Base-by-base conservation (phyloP, 2,329 filamentous ascomycete genomes). In the Kalmusia sp. region DNA sequence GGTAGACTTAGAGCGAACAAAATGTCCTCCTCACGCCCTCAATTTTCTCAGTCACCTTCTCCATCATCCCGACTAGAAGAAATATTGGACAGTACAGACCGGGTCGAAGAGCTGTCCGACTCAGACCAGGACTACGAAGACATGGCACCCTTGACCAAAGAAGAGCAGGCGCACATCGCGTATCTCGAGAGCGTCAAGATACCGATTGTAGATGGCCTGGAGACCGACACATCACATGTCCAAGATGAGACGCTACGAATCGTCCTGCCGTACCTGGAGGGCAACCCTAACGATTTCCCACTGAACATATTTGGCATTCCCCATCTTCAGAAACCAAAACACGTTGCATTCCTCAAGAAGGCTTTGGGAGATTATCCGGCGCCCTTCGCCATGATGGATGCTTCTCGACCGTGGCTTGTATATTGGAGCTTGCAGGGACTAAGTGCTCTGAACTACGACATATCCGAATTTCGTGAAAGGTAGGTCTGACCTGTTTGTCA, bases 361-460 rank as follows among this genome's bases (percentile, higher is more conserved):
- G 77, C 77, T 9, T 66, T 87, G 35, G 77, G 77, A 37, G 80
- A 79, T 43, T 85, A 96, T 55, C 91, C 93, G 0, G 77, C 83
- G 6, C 79, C 79, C 3, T 96, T 89, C 74, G 86, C 88, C 47
- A 82, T 82, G 43, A 85, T 92, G 62, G 95, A 99, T 79, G 89
- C 95, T 27, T 93, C 90, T 70, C 82, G 93, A 50, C 93, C 95
- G 8, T 99, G 95, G 95, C 84, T 96, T 67, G 82, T 96, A 59
- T 98, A 97, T 78, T 99, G 95, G 95, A 90, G 85, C 48, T 80
- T 98, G 49, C 85, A 88, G 28, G 92, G 85, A 2, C 80, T 99
- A 59, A 80, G 83, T 22, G 80, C 93, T 28, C 78, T 99, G 44
- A 92, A 91, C 41, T 86, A 92, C 69, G 91, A 96, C 70, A 75